Base-by-base conservation (phyloP, 129 eudicot species). In the Pulicaria dysenterica region DNA sequence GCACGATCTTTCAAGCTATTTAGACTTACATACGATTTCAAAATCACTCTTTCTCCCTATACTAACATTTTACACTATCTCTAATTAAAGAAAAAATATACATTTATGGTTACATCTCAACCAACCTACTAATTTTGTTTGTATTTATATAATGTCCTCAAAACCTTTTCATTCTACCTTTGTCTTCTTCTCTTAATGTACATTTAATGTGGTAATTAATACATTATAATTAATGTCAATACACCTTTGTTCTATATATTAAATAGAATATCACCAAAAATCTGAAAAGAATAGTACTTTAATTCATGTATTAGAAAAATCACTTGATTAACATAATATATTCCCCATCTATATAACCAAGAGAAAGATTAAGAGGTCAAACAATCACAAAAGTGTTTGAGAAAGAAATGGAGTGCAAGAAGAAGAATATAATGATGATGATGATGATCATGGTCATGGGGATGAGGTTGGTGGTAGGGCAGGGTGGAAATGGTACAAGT, bases 321-420 rank as follows among this genome's bases (percentile, higher is more conserved):
- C 6, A 67, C 61, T 48, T 50, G 43, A 63, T 39, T 36, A 53
- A 50, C 55, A 60, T 63, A 17, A 41, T 12, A 7, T 42, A 48
- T 5, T 49, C 16, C 6, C 47, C 19, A 71, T 68, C 54, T 77
- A 77, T 77, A 77, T 69, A 77, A 50, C n/a, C 54, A 60, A 70
- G 14, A 38, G 54, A 60, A 50, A 69, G 17, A 61, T 6, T 66
- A 7, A 38, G 46, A 77, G 38, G 6, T 58, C 19, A 15, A 78
- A 78, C 58, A 49, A 15, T 49, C 59, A 50, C 38, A 44, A 40
- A 46, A 58, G 7, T 43, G 54, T 31, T 46, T 70, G 36, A 69
- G 49, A 72, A 37, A 13, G 16, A 72, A 45, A 84, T 79, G 89
- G 78, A 74, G 67, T 10, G 72, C 59, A 76, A 55, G 31, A 81